A percentile compares a stretch with the other conserved stretches of the same genome.
Evolutionary conservation across 2,329 filamentous ascomycete species (phyloP).

Genomic region (Monilinia vaccinii-corymbosi): DNA sequence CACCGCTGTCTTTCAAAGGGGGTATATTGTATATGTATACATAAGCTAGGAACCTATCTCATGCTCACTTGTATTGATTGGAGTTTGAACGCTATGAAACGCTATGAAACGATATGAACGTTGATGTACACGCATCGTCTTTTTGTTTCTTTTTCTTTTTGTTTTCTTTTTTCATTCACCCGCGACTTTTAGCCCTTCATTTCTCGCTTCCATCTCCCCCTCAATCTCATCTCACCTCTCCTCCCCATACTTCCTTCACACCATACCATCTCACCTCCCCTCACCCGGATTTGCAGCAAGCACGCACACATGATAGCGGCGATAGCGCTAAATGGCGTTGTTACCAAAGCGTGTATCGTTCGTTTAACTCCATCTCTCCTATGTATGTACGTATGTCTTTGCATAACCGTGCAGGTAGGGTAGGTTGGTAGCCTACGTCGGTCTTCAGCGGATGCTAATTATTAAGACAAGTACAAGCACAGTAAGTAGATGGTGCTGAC

Average conservation of each 20-base stretch:
- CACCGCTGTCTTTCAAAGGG: neutral
- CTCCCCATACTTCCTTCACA: no score
- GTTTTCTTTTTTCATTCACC: neutral
- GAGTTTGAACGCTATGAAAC: neutral
- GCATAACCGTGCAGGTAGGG: conserved; percentile 8
- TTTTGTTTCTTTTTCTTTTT: neutral
- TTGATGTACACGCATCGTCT: no score
- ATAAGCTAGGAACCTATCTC: no score
- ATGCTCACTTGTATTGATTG: no score
- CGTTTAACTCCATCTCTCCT: neutral
- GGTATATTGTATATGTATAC: no score
- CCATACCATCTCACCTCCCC: neutral
- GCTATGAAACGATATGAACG: no score
- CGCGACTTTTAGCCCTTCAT: neutral
- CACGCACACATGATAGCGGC: no score
- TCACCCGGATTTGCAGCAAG: conserved; percentile 4
- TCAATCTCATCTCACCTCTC: neutral
- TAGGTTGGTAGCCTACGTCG: no score
- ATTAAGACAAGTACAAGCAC: neutral
- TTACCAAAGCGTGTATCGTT: neutral
- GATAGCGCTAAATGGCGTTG: conserved; percentile 10
- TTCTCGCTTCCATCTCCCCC: neutral
- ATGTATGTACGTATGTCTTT: neutral
- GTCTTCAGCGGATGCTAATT: neutral
- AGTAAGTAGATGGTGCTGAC: neutral